These are phyloP conservation scores for Bipolaris zeicola DNA, from an alignment of 2,329 filamentous ascomycete species.

Conservation along the genomic window DNA sequence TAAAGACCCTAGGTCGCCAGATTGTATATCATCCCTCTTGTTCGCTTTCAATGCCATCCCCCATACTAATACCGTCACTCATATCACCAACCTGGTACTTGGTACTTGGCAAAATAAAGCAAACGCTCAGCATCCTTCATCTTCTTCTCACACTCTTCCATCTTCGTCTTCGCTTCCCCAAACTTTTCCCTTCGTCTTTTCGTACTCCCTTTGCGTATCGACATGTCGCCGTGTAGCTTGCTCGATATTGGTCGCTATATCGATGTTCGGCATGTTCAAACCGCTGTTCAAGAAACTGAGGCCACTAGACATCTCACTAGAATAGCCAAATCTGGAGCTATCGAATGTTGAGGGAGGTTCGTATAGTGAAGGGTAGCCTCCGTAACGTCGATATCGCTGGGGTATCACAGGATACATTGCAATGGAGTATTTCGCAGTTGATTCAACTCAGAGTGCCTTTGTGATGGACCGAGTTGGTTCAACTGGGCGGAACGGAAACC, in stretches of 20 bases:
- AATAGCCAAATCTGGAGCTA: background rate
- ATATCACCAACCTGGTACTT: background rate
- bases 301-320: background rate
- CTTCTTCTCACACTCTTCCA: conserved; percentile 24
- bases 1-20: background rate
- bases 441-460: too few relatives aligned
- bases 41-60: background rate
- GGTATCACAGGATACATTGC: conserved; percentile 11
- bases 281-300: background rate
- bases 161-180: conserved; percentile 25
- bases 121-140: conserved; percentile 18
- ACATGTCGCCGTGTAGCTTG: conserved; percentile 24
- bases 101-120: conserved; percentile 14
- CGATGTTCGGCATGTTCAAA: background rate
- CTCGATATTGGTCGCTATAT: conserved; percentile 13
- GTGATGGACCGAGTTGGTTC: background rate
- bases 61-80: background rate
- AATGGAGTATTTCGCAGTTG: background rate
- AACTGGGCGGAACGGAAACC: background rate
- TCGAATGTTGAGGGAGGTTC: background rate
- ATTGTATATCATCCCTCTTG: background rate
- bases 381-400: background rate
- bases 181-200: conserved; percentile 22
- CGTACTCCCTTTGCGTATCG: conserved; percentile 15
- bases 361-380: background rate